Evolutionary conservation across 192 early-diverging fungal species (phyloP), one percentile per base, ranked within the genome.

Genomic region (Phycomyces nitens): DNA sequence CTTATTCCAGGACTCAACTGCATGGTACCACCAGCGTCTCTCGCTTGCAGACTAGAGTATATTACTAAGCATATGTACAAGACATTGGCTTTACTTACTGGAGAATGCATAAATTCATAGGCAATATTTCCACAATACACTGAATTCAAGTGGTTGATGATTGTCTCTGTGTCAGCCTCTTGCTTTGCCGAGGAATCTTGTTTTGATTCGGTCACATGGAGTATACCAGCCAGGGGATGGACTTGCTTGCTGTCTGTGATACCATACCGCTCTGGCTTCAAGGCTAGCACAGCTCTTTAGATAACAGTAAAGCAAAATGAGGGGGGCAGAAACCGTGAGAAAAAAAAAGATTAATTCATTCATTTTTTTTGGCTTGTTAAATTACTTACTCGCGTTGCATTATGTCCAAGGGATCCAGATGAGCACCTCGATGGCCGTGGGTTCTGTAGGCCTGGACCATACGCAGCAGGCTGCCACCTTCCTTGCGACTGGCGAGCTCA

Each of bases 81-180:
- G 20, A 54, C 20, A 49, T 20, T 41, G 26, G 22, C 12, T 50
- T 15, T 57, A 51, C 77, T 42, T 79, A 88, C 89, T 0, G 94
- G 94, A 49, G 97, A 86, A 65, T 98, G 96, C 70, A 82, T 84
- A 82, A 97, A 98, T 81, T 98, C 96, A 71, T 92, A 97, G 12
- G 94, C 96, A 59, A 97, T 92, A 43, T 86, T 83, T 16, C 88
- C 89, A 69, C 88, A 89, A 66, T 93, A 93, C 2, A 80, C 80
- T 39, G 79, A 74, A 42, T 84, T 77, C 18, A 98, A 80, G 62
- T 94, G 88, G 53, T 76, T 55, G 54, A 91, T 42, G 53, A 98
- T 89, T 49, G 83, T 77, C 38, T 85, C 79, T 22, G 92, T 73
- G 16, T 78, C 80, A 20, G 86, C 89, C 43, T 85, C 76, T 23